Base-by-base conservation (phyloP, 371 early-diverging fungal genomes). In the Mucor lusitanicus region DNA sequence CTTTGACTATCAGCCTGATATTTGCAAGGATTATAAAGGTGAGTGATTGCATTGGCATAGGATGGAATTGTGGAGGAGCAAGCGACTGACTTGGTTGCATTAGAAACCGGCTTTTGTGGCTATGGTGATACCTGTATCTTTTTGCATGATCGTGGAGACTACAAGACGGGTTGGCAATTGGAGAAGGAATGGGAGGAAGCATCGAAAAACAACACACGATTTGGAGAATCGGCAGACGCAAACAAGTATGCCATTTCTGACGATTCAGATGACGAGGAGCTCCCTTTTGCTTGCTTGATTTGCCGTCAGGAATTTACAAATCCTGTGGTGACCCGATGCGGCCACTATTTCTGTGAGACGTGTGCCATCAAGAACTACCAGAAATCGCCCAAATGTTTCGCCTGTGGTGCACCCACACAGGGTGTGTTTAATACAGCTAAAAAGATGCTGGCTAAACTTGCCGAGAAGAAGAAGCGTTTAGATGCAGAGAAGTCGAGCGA, bases 21-120 rank as follows among this genome's bases (percentile, higher is more conserved):
- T 99, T 32, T 99, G 99, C 86, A 99, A 99, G 81, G 99, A 99
- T 84, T 99, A 97, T 81, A 97, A 97, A 81, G 92, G 92, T 82
- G 85, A 44, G 81, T 33, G 7, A 9, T 23, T 25, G 27, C 13
- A 25, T 25, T 25, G 19, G 11, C 13, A 23, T 44, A 6, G 6
- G 6, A 44, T 42, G n/a, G n/a, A 17, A 6, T 3, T 9, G 23
- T 58, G 37, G 6, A 30, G 6, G 32, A 53, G 23, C 33, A 48
- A 62, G 12, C 53, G 19, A 33, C 32, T 15, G 13, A 62, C 8
- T 15, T 46, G 15, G 13, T 9, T 30, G 1, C 21, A 13, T 11
- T 75, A 84, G 92, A 92, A 71, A 94, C 93, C 8, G 95, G 95
- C 15, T 95, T 86, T 76, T 99, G 99, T 82, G 98, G 97, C 30